Evolutionary conservation across 257 asterid genomes (phyloP).

Genomic region (Solanum paucissectum): DNA sequence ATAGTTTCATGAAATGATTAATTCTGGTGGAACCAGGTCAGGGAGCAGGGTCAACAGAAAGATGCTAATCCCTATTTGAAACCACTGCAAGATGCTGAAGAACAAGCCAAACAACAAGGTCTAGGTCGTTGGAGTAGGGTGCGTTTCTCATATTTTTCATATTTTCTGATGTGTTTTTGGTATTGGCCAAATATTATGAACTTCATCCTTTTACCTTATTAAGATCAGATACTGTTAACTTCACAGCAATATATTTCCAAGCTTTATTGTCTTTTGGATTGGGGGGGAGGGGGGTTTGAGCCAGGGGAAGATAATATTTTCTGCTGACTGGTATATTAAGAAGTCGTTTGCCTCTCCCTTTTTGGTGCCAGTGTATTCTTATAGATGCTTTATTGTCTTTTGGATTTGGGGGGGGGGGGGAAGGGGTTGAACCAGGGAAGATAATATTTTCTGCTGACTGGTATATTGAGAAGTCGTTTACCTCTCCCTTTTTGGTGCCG

Average conservation of each 20-base stretch:
- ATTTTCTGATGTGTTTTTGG: background rate
- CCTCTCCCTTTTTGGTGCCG: background rate
- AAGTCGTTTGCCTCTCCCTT: too few species aligned
- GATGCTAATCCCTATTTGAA: slow-evolving; percentile 75
- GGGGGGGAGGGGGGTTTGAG: too few species aligned
- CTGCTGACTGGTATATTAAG: too few species aligned
- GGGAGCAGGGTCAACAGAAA: slow-evolving; percentile 88
- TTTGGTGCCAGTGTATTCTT: too few species aligned
- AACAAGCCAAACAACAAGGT: slow-evolving; percentile 84
- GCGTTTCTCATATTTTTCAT: slow-evolving; percentile 6
- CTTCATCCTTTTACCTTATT: background rate
- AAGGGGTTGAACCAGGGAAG: background rate
- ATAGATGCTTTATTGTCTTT: background rate
- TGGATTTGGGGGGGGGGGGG: background rate
- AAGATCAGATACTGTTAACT: background rate
- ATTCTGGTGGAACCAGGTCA: slow-evolving; percentile 41
- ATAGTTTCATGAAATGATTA: background rate
- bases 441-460: background rate
- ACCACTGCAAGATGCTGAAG: slow-evolving; percentile 66
- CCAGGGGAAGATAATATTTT: too few species aligned
- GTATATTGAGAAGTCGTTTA: background rate
- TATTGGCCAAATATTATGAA: background rate
- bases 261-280: background rate
- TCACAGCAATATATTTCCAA: background rate
- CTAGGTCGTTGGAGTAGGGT: slow-evolving; percentile 96